A percentile compares a stretch with the other conserved stretches of the same genome.
Evolutionary conservation across 305 asterid genomes (phyloP).

Genomic region (Lippia alba): DNA sequence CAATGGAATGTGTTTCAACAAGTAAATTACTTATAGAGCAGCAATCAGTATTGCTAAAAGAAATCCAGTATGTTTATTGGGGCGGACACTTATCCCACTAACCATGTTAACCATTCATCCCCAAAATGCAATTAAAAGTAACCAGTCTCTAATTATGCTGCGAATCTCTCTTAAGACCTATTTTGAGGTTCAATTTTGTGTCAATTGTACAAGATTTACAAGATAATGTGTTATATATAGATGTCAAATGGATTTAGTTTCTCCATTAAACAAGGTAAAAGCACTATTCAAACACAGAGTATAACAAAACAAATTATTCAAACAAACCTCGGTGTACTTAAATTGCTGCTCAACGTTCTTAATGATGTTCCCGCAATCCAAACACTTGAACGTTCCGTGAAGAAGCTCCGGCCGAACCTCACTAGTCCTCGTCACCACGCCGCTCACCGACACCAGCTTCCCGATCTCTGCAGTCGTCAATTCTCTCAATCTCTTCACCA

Average conservation of each 20-base stretch:
- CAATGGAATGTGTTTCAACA: not conserved
- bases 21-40: not conserved
- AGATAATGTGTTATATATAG: not conserved
- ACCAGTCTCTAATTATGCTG: not conserved
- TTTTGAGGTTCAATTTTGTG: not conserved
- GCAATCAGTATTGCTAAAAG: not conserved
- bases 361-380: slow-evolving; percentile 79
- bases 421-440: slow-evolving; percentile 86
- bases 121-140: not conserved
- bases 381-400: slow-evolving; percentile 85
- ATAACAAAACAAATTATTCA: not conserved
- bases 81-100: not conserved
- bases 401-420: slow-evolving; percentile 95
- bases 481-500: slow-evolving; percentile 83
- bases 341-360: slow-evolving; percentile 88
- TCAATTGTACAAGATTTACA: not conserved
- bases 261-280: not conserved
- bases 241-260: not conserved
- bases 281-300: not conserved
- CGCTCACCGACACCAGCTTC: slow-evolving; percentile 87
- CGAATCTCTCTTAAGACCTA: not conserved
- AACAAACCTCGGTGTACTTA: slow-evolving; percentile 89
- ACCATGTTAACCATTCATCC: slow-evolving; percentile 1
- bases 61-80: not conserved
- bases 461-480: slow-evolving; percentile 84